These are phyloP conservation scores for Mortierella sp. DNA, from an alignment of 371 early-diverging fungal species.

Conservation along the genomic window DNA sequence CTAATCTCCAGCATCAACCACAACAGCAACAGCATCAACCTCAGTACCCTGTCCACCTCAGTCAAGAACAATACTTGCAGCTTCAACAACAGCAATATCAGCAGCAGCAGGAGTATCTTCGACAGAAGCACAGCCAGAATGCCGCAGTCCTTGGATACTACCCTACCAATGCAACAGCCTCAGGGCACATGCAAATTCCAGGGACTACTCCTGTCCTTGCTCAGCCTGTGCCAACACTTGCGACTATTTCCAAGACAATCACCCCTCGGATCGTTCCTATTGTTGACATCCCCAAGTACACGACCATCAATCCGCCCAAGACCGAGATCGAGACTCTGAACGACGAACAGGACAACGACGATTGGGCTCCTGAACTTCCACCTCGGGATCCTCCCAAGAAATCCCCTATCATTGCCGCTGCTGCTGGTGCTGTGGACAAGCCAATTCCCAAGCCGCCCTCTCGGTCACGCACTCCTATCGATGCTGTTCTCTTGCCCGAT, in stretches of 20 bases:
- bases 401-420: background rate
- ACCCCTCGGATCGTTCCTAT: conserved; percentile 48
- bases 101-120: conserved; percentile 34
- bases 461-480: conserved; percentile 7
- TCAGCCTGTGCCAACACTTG: conserved; percentile 7
- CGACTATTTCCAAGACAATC: conserved; percentile 29
- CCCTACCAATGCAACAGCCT: background rate
- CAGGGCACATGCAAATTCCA: conserved; percentile 1
- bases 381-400: conserved; percentile 32
- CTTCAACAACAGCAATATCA: conserved; percentile 38
- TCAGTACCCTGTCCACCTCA: conserved; percentile 23
- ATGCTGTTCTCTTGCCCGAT: background rate
- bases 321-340: conserved; percentile 23
- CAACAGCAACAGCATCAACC: conserved; percentile 6
- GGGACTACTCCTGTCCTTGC: conserved; percentile 7
- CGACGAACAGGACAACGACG: conserved; percentile 27
- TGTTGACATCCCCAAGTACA: conserved; percentile 48
- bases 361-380: conserved; percentile 41
- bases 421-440: background rate
- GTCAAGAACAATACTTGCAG: conserved; percentile 33
- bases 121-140: conserved; percentile 32
- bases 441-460: conserved; percentile 1
- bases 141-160: conserved; percentile 48
- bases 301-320: conserved; percentile 37
- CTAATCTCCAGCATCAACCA: background rate